Percentiles rank a stretch among this genome's conserved stretches.
phyloP scores from a whole-genome alignment of 148 eudicot genomes.

The Rhododendron ferrugineum region DNA sequence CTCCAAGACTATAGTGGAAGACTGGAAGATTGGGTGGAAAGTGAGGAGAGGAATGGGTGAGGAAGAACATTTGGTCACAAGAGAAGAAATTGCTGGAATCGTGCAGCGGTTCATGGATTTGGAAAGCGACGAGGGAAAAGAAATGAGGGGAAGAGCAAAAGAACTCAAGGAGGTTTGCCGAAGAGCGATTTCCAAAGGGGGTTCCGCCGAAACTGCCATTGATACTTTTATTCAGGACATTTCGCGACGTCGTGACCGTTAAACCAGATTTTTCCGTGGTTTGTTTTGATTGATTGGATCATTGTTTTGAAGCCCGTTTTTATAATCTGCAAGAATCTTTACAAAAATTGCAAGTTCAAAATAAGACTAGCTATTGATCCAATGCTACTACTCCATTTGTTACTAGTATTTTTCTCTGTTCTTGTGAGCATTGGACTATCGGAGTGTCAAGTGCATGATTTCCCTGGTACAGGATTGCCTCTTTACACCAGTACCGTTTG shows the following conservation, averaged over 20 bases:
- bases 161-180: slow-evolving; percentile 9
- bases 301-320: background rate
- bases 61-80: background rate
- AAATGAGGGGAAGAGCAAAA: slow-evolving; percentile 23
- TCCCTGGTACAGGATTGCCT: too few species aligned
- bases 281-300: background rate
- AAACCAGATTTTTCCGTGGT: background rate
- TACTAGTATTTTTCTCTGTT: background rate
- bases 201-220: slow-evolving; percentile 22
- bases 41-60: slow-evolving; percentile 6
- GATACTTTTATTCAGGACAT: slow-evolving; percentile 21
- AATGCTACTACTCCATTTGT: background rate
- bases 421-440: background rate
- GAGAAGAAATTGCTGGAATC: slow-evolving; percentile 9
- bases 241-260: background rate
- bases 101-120: slow-evolving; percentile 16
- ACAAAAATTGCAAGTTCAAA: background rate
- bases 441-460: background rate
- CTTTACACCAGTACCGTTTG: too few species aligned
- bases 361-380: background rate
- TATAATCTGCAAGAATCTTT: background rate
- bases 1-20: slow-evolving; percentile 9
- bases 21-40: slow-evolving; percentile 18
- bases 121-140: slow-evolving; percentile 15
- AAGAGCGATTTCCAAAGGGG: slow-evolving; percentile 14